Base-by-base conservation (phyloP, 2,329 filamentous ascomycete genomes). In the Chaetomiaceae sp. region DNA sequence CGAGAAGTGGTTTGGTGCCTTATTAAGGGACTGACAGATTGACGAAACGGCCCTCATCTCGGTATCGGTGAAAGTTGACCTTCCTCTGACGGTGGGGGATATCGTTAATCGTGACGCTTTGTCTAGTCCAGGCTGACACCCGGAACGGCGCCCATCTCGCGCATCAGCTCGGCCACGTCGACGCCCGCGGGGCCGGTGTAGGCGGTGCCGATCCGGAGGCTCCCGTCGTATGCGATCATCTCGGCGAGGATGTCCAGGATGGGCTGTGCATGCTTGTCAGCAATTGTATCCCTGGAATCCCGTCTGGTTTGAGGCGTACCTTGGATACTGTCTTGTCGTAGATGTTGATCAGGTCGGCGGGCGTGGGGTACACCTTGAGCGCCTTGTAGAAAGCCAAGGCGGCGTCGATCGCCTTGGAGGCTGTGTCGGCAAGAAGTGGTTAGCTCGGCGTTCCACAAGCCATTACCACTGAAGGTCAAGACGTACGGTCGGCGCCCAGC, bases 251-350 rank as follows among this genome's bases (percentile, higher is more conserved):
- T 86, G 72, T 99, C 92, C 64, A 99, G 85, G 65, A 97, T 89
- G 59, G 91, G 85, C 88, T 94, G 61, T 33, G 27, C n/a, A 15
- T n/a, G 15, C 14, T 47, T 43, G 56, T 36, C 46, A 29, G 17
- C 17, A 38, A 34, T n/a, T n/a, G n/a, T n/a, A n/a, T n/a, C n/a
- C n/a, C n/a, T n/a, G n/a, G n/a, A n/a, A n/a, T n/a, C n/a, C n/a
- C n/a, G n/a, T n/a, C n/a, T n/a, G n/a, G n/a, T n/a, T n/a, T n/a
- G n/a, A n/a, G n/a, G n/a, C 69, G 56, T 72, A 90, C 91, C 88
- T 96, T 96, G 64, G 92, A 87, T 42, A 97, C 91, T 29, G 94
- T 97, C 83, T 95, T 96, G 73, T 99, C 94, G 74, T 99, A 99
- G 72, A 99, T 96, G 66, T 82, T 83, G 71, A 99, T 96, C 65